Evolutionary conservation across 805 yeast genomes (phyloP), one percentile per base, ranked within the genome.

Genomic region (Limtongozyma cylindracea): DNA sequence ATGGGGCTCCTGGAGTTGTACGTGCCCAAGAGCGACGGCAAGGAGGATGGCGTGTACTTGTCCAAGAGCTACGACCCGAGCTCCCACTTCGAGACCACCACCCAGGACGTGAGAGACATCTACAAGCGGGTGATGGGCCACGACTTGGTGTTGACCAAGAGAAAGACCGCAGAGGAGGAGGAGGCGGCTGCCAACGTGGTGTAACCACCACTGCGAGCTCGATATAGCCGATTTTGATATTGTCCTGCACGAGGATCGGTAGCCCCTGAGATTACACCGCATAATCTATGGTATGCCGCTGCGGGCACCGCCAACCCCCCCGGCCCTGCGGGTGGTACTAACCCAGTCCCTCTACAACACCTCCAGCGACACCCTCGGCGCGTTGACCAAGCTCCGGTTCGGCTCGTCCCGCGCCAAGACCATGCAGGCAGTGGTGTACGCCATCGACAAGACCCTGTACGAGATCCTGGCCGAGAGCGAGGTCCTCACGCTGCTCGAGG

Each of bases 51-150:
- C 25, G 65, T 88, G 22, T 88, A 49, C 47, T 56, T 88, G 26
- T 78, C 95, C 18, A 73, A 62, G 49, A 73, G 91, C 27, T 88
- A 80, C 43, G 98, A 88, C 43, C 72, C 96, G 2, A 60, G 91
- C 7, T 78, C 94, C 7, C 98, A 88, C 49, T 88, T 88, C 42
- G 98, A 88, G 48, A 53, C 82, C 19, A 74, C 92, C 35, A 88
- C 98, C 18, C 96, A 88, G 43, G 96, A 88, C 44, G 91, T 88
- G 34, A 80, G 78, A 48, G 94, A 84, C 44, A 60, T 88, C 24
- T 88, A 88, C 46, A 69, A 70, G 45, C 65, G 96, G 44, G 70
- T 88, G 31, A 74, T 74, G 16, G 96, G 96, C 22, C 74, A 77
- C 43, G 93, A 92, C 11, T 60, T 88, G 36, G 91, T 74, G 12